Percentiles rank a stretch among this genome's conserved stretches.
These are phyloP conservation scores for Podospora conica DNA, from an alignment of 495 filamentous ascomycete genomes.

Conservation along the genomic window DNA sequence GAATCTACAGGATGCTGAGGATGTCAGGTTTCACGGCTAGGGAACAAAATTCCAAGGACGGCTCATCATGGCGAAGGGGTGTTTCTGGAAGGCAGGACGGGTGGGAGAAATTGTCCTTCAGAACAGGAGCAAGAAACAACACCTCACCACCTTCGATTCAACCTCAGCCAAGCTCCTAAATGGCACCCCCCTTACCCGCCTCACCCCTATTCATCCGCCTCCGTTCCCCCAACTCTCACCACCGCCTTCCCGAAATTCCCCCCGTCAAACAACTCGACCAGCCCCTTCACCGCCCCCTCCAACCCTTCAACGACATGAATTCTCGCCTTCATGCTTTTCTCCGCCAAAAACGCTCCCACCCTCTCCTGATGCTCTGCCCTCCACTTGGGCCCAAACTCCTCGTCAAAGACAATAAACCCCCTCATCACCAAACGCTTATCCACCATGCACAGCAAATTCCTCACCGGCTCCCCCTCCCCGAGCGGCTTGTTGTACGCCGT, in stretches of 20 bases:
- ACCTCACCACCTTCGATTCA: no score
- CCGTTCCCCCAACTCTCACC: conserved; percentile 50
- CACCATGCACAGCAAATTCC: conserved; percentile 49
- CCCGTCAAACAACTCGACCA: conserved; percentile 71
- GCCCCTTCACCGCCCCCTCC: conserved; percentile 68
- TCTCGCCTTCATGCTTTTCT: conserved; percentile 67
- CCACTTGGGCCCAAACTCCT: conserved; percentile 61
- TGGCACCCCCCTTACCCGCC: no score
- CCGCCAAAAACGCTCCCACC: conserved; percentile 71
- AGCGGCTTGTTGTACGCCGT: conserved; percentile 64
- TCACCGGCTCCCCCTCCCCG: conserved; percentile 56
- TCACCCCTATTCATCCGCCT: background rate
- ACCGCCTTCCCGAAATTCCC: conserved; percentile 86
- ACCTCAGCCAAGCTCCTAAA: background rate
- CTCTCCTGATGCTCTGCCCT: conserved; percentile 66
- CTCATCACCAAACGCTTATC: conserved; percentile 42
- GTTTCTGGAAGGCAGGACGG: no score
- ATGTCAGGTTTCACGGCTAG: no score
- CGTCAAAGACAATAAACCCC: conserved; percentile 63
- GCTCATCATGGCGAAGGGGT: no score
- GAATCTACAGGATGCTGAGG: no score
- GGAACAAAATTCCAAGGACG: no score
- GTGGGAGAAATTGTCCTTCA: no score
- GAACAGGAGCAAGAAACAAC: no score
- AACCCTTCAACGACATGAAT: conserved; percentile 65